A percentile compares a stretch with the other conserved stretches of the same genome.
These are phyloP conservation scores for Tulasnella sp. DNA, from an alignment of 768 basidiomycete species.

Conservation along the genomic window DNA sequence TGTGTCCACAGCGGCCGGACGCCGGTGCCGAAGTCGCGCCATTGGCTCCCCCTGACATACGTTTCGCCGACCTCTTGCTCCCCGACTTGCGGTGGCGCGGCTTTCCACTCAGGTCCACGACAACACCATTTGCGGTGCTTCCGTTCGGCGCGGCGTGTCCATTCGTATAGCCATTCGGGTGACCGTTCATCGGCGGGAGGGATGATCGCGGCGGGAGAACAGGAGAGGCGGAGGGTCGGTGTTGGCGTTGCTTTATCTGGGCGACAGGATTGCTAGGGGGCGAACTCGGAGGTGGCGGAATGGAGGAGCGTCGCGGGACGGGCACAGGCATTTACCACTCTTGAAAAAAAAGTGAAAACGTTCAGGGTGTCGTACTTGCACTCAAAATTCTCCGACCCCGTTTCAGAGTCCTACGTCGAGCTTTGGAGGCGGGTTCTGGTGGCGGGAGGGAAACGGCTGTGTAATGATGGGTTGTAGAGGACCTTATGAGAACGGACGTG, in stretches of 20 bases:
- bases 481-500: not conserved
- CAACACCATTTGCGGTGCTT: conserved; percentile 4
- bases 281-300: not conserved
- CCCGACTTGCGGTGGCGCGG: conserved; percentile 13
- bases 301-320: not conserved
- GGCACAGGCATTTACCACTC: not conserved
- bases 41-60: no score
- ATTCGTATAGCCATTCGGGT: conserved; percentile 13
- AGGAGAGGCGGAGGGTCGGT: not conserved
- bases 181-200: not conserved
- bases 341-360: no score
- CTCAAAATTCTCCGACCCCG: no score
- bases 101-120: conserved; percentile 7
- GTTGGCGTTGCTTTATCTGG: not conserved
- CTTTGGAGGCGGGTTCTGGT: no score
- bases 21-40: no score
- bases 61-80: no score
- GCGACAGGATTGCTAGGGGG: not conserved
- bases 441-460: no score
- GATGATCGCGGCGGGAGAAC: not conserved
- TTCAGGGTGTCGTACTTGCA: no score
- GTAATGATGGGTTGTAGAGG: not conserved
- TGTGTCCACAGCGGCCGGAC: no score
- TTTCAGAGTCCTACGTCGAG: no score
- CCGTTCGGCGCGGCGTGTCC: conserved; percentile 5